phyloP scores from a whole-genome alignment of 2,329 filamentous ascomycete species.

The Pseudogymnoascus sp. region DNA sequence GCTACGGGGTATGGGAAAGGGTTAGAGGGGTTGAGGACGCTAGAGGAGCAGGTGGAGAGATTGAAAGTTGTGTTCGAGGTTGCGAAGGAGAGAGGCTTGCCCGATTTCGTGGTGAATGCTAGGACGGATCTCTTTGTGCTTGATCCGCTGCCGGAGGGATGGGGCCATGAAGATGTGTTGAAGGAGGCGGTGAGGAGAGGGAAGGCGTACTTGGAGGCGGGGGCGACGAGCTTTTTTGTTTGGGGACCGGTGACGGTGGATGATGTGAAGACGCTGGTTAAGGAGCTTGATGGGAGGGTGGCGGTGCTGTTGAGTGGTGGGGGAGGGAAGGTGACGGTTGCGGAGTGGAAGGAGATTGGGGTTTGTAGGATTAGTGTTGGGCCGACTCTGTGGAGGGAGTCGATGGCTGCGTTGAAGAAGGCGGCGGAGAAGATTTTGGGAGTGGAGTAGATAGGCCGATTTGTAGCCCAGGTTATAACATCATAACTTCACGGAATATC shows the following conservation, averaged over 20 bases:
- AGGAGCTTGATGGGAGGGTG: slow-evolving; percentile 40
- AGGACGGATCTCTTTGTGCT: slow-evolving; percentile 44
- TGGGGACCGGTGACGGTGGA: slow-evolving; percentile 43
- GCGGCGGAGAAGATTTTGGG: slow-evolving; percentile 27
- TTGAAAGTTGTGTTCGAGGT: slow-evolving; percentile 35
- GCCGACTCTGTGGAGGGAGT: slow-evolving; percentile 36
- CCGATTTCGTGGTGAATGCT: slow-evolving; percentile 49
- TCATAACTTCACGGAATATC: not conserved
- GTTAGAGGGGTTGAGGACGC: slow-evolving; percentile 26
- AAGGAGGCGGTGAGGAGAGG: slow-evolving; percentile 43
- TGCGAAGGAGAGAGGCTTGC: slow-evolving; percentile 39
- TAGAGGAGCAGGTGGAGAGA: slow-evolving; percentile 39
- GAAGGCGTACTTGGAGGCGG: slow-evolving; percentile 47
- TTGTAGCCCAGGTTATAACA: not conserved
- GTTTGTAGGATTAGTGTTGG: slow-evolving; percentile 49
- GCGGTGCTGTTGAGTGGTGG: slow-evolving; percentile 37
- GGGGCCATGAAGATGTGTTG: slow-evolving; percentile 25
- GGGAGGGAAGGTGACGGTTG: slow-evolving; percentile 33
- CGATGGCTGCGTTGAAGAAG: slow-evolving; percentile 32
- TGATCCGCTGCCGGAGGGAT: slow-evolving; percentile 20
- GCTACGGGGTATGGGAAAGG: slow-evolving; percentile 22
- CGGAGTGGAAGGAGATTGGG: slow-evolving; percentile 38
- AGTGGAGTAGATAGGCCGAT: not conserved
- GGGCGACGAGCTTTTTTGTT: slow-evolving; percentile 51
- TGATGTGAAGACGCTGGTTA: slow-evolving; percentile 39